Evolutionary conservation across 192 early-diverging fungal genomes (phyloP).

Genomic region (Umbelopsis vinacea): DNA sequence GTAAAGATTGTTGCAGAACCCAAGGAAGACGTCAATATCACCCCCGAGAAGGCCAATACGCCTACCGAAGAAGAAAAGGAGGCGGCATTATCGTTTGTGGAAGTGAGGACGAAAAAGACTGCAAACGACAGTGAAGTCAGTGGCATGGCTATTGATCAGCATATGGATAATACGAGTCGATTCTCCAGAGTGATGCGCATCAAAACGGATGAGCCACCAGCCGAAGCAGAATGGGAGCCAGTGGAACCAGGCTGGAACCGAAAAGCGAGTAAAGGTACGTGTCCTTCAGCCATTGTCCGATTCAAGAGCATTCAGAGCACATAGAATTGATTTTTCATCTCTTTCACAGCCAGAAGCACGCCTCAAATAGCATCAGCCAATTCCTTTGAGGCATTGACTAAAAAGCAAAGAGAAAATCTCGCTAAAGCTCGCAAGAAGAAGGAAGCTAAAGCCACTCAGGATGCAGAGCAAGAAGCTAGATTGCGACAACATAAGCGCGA

Average conservation of each 20-base stretch:
- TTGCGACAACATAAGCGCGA: conserved; percentile 59
- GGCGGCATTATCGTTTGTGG: neutral
- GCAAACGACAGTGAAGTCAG: neutral
- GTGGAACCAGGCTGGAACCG: conserved; percentile 38
- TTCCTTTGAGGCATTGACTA: conserved; percentile 52
- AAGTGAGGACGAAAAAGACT: conserved; percentile 1
- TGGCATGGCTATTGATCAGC: conserved; percentile 31
- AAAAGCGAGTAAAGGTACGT: conserved; percentile 15
- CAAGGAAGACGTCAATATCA: neutral
- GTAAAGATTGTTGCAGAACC: neutral
- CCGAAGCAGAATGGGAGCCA: conserved; percentile 8
- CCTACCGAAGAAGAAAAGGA: neutral
- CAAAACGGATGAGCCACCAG: conserved; percentile 18
- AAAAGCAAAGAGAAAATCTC: conserved; percentile 66
- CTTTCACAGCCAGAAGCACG: neutral
- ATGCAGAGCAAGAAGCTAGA: conserved; percentile 60
- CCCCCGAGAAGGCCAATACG: neutral
- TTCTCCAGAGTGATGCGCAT: conserved; percentile 39
- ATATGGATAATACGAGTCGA: conserved; percentile 29
- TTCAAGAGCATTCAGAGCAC: too few species aligned
- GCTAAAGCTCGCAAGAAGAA: conserved; percentile 58
- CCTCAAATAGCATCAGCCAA: neutral
- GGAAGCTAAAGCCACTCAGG: conserved; percentile 52
- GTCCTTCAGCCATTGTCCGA: too few species aligned
- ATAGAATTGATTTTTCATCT: too few species aligned